Percentiles rank a stretch among this genome's conserved stretches.
Evolutionary conservation across 768 basidiomycete species (phyloP).

Genomic region (Crepidotus variabilis): DNA sequence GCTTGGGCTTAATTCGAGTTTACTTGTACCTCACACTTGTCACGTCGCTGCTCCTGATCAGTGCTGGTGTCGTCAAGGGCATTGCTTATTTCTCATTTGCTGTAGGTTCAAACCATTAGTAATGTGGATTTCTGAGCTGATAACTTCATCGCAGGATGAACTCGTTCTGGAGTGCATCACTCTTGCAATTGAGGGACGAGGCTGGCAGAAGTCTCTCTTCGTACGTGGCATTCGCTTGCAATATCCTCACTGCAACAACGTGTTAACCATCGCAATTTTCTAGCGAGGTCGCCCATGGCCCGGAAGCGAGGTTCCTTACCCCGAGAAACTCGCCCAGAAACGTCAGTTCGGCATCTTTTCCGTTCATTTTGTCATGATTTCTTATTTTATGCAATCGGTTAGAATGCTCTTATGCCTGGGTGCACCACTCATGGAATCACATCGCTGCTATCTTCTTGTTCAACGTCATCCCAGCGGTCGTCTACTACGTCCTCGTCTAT

Average conservation of each 20-base stretch:
- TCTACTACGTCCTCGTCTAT: slow-evolving; percentile 33
- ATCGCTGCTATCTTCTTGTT: slow-evolving; percentile 34
- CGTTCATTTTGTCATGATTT: neutral
- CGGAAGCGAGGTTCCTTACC: slow-evolving; percentile 19
- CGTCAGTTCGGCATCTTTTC: slow-evolving; percentile 21
- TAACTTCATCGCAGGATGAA: slow-evolving; percentile 25
- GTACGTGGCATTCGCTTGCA: slow-evolving; percentile 18
- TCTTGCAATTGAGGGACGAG: slow-evolving; percentile 28
- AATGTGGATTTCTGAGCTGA: neutral
- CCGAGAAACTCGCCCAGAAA: slow-evolving; percentile 26
- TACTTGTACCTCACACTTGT: slow-evolving; percentile 30
- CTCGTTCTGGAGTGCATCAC: slow-evolving; percentile 32
- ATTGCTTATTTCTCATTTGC: slow-evolving; percentile 35
- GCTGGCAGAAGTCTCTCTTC: slow-evolving; percentile 33
- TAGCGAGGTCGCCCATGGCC: slow-evolving; percentile 32
- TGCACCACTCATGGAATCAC: slow-evolving; percentile 31
- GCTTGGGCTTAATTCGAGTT: slow-evolving; percentile 22
- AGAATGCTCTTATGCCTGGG: slow-evolving; percentile 39
- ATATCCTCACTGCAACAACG: neutral
- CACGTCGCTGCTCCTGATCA: slow-evolving; percentile 30
- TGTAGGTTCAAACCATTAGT: slow-evolving; percentile 20
- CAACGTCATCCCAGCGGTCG: slow-evolving; percentile 31
- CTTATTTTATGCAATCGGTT: neutral
- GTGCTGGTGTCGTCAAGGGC: slow-evolving; percentile 30
- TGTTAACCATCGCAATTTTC: neutral